These are phyloP conservation scores for Aspergillus sp. DNA, from an alignment of 2,329 filamentous ascomycete species.

Conservation along the genomic window DNA sequence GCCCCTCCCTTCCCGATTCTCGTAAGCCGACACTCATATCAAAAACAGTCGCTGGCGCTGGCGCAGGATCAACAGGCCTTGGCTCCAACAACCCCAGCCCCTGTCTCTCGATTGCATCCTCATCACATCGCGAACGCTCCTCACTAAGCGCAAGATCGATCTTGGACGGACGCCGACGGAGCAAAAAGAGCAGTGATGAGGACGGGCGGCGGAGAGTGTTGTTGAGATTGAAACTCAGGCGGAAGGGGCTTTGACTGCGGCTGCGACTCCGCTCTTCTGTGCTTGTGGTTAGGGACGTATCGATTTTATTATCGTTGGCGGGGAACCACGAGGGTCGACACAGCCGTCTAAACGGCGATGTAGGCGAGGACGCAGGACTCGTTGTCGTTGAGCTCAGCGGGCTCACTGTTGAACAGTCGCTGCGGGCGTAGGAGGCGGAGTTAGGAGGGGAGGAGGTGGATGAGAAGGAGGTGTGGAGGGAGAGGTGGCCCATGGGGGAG, in stretches of 20 bases:
- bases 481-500: constrained; percentile 19
- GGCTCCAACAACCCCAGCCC: constrained; percentile 41
- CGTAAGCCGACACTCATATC: background rate
- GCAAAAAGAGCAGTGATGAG: constrained; percentile 24
- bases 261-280: constrained; percentile 8
- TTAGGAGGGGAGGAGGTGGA: constrained; percentile 14
- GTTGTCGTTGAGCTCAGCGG: constrained; percentile 24
- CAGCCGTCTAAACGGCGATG: constrained; percentile 14
- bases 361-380: constrained; percentile 25
- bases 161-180: constrained; percentile 37
- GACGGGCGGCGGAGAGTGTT: constrained; percentile 24
- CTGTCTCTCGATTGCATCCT: constrained; percentile 32
- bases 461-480: constrained; percentile 26
- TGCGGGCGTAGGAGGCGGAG: constrained; percentile 10
- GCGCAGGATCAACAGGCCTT: constrained; percentile 33
- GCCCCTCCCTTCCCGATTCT: background rate
- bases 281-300: too few relatives aligned
- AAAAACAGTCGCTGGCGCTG: constrained; percentile 11
- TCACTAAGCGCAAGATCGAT: constrained; percentile 39
- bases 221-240: background rate
- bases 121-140: constrained; percentile 34
- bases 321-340: constrained; percentile 11
- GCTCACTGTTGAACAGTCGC: constrained; percentile 17
- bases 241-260: constrained; percentile 22
- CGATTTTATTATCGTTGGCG: background rate